Percentiles rank a stretch among this genome's conserved stretches.
phyloP scores from a whole-genome alignment of 1,139 yeast genomes.

The Citeromyces hawaiiensis region DNA sequence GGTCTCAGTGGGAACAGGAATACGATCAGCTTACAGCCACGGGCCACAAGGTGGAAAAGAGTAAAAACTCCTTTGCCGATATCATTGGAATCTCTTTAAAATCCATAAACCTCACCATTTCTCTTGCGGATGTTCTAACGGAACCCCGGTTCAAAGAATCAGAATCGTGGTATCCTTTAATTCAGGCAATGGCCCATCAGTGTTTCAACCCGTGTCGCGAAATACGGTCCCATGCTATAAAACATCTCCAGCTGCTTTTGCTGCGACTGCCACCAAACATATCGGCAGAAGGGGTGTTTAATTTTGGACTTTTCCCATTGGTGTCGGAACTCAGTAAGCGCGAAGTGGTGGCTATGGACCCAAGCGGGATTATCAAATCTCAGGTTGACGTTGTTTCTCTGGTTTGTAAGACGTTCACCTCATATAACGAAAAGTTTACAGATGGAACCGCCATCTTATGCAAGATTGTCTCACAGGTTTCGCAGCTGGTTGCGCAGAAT shows the following conservation, averaged over 20 bases:
- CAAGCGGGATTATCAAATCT: conserved; percentile 47
- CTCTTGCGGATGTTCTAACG: conserved; percentile 20
- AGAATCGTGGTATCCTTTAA: conserved; percentile 33
- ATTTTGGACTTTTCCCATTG: conserved; percentile 64
- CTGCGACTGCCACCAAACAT: conserved; percentile 20
- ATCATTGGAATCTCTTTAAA: conserved; percentile 44
- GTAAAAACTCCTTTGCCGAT: conserved; percentile 33
- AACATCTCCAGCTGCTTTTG: conserved; percentile 33
- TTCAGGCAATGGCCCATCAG: conserved; percentile 78
- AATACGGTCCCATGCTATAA: conserved; percentile 51
- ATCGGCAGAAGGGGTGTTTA: conserved; percentile 46
- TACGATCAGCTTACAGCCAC: conserved; percentile 26
- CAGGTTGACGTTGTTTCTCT: conserved; percentile 55
- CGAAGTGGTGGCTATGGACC: conserved; percentile 55
- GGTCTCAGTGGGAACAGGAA: conserved; percentile 65
- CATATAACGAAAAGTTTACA: conserved; percentile 20
- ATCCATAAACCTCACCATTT: conserved; percentile 49
- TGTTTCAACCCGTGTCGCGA: conserved; percentile 82
- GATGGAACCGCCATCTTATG: conserved; percentile 12
- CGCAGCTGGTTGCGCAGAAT: conserved; percentile 15
- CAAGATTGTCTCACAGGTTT: conserved; percentile 10
- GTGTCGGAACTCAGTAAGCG: conserved; percentile 52
- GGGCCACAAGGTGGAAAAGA: conserved; percentile 28
- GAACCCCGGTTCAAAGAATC: conserved; percentile 6
- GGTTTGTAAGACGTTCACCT: conserved; percentile 61